Percentiles rank a stretch among this genome's conserved stretches.
These are phyloP conservation scores for Citrus mangshanensis DNA, from an alignment of 345 rosid genomes.

Conservation along the genomic window DNA sequence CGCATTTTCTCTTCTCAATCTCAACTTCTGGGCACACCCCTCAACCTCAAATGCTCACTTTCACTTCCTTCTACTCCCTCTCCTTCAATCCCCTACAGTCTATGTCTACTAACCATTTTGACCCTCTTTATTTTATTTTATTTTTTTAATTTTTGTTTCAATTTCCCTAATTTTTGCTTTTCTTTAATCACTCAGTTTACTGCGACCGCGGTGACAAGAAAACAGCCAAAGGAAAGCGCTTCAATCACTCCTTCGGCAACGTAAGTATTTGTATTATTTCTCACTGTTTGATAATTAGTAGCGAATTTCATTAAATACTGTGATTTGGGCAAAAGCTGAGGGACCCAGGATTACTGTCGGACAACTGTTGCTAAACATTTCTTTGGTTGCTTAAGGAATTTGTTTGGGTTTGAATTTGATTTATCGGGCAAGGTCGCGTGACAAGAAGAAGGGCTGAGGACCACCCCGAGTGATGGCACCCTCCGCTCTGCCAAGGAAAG, in stretches of 20 bases:
- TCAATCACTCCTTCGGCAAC: constrained; percentile 87
- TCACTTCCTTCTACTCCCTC: constrained; percentile 30
- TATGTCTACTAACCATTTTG: neutral
- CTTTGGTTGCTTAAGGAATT: no score
- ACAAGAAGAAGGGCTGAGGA: constrained; percentile 88
- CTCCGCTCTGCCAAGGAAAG: constrained; percentile 58
- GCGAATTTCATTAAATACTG: neutral
- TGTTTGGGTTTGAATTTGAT: neutral
- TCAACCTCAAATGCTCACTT: constrained; percentile 26
- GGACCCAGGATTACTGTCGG: no score
- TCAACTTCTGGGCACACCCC: constrained; percentile 39
- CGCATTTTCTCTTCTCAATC: constrained; percentile 51
- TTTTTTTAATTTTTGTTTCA: neutral
- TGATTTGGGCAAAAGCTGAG: no score
- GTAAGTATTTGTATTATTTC: constrained; percentile 34
- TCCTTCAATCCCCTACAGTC: constrained; percentile 38
- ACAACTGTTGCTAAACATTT: no score
- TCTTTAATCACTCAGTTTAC: constrained; percentile 39
- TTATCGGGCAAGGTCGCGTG: constrained; percentile 77
- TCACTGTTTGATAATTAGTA: neutral
- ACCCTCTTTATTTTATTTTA: neutral
- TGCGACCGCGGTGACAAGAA: constrained; percentile 88
- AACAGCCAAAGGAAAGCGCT: constrained; percentile 86
- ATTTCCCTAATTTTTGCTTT: neutral
- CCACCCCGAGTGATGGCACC: constrained; percentile 75